Conservation (phyloP, 306 rosid genomes). For the Rosa multiflora region DNA sequence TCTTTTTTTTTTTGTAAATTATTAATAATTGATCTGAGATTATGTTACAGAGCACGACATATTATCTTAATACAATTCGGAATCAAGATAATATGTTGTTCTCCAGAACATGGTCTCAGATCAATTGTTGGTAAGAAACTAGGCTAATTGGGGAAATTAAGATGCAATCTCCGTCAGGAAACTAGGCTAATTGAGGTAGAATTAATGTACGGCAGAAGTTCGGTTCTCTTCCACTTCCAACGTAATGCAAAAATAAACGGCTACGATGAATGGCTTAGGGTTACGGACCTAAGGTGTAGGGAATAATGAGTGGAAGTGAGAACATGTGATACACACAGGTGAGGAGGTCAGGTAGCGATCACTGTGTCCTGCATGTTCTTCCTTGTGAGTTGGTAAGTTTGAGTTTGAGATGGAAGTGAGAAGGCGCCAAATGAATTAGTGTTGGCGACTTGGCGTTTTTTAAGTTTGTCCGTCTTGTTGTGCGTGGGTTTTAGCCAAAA, state of each 20-base stretch:
- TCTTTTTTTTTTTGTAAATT: too few species aligned
- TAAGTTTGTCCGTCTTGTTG: slow-evolving; percentile 26
- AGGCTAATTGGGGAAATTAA: too few species aligned
- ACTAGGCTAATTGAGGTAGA: not conserved
- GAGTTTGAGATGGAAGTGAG: not conserved
- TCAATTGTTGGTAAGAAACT: too few species aligned
- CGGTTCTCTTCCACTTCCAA: too few species aligned
- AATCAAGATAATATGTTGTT: too few species aligned
- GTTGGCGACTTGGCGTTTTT: slow-evolving; percentile 9
- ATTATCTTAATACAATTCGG: not conserved
- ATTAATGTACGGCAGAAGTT: too few species aligned
- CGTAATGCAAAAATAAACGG: not conserved
- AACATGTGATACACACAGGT: not conserved
- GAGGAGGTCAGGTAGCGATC: not conserved
- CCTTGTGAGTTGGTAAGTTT: not conserved
- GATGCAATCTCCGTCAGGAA: too few species aligned
- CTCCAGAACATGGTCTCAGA: too few species aligned
- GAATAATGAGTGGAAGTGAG: not conserved
- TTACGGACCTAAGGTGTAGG: not conserved
- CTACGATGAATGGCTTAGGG: not conserved
- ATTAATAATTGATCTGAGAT: not conserved
- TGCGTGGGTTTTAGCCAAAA: slow-evolving; percentile 18
- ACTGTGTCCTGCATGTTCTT: not conserved
- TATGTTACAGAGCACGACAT: not conserved
- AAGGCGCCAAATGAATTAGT: not conserved